Evolutionary conservation across 352 stramenopile species (phyloP).

Genomic region (Phytophthora quininea): DNA sequence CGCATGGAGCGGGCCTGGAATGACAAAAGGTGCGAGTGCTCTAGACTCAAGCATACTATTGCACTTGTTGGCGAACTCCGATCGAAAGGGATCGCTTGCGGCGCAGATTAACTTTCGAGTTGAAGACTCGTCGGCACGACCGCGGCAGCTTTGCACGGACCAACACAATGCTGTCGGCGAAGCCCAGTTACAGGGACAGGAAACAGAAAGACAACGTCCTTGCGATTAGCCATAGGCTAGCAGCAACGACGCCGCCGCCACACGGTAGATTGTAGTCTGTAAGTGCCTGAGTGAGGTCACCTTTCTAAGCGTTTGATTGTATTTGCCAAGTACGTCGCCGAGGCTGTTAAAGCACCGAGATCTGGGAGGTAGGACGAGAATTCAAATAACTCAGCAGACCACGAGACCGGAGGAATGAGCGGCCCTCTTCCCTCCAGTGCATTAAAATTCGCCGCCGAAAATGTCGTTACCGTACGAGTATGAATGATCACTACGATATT

Average conservation of each 20-base stretch:
- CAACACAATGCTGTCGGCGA: background rate
- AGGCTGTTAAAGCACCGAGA: background rate
- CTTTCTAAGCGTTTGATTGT: too few species aligned
- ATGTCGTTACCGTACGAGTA: too few species aligned
- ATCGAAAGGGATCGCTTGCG: background rate
- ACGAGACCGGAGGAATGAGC: too few species aligned
- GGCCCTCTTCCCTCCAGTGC: background rate
- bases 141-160: background rate
- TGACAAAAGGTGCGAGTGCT: background rate
- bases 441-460: constrained; percentile 15
- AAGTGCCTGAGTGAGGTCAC: too few species aligned
- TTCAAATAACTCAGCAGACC: background rate
- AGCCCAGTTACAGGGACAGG: background rate
- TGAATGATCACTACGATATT: too few species aligned
- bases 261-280: too few species aligned
- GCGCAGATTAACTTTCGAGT: background rate
- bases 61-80: background rate
- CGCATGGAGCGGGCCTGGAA: background rate
- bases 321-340: too few species aligned
- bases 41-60: background rate
- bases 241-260: background rate
- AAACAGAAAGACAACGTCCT: too few species aligned
- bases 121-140: background rate
- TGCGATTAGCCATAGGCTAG: background rate
- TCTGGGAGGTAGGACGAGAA: background rate